Conservation (phyloP, 139 green algal species). For the Gonium pectorale region DNA sequence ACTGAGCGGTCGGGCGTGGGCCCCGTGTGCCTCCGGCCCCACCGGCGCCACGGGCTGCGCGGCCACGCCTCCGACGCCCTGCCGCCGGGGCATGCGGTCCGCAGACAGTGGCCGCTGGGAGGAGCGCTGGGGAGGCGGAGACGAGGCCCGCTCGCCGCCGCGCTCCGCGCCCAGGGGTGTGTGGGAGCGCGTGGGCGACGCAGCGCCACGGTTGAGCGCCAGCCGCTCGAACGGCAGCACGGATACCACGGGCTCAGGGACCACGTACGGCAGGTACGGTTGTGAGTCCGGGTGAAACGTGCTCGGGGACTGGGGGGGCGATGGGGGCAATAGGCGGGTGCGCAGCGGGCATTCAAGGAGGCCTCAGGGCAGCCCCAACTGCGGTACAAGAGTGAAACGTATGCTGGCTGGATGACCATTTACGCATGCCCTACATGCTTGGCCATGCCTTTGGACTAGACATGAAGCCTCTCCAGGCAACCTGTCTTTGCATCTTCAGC, state of each 20-base stretch:
- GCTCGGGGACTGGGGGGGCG: slow-evolving; percentile 3
- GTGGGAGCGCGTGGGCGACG: too few species aligned
- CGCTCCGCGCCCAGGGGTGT: not conserved
- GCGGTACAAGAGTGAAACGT: not conserved
- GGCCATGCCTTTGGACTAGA: too few species aligned
- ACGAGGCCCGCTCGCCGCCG: not conserved
- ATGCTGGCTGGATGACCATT: not conserved
- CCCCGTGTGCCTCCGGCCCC: not conserved
- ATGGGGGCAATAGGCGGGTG: too few species aligned
- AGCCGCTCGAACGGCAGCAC: not conserved
- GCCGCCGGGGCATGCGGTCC: not conserved
- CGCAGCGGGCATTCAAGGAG: not conserved
- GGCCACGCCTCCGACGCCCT: not conserved
- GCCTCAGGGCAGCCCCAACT: not conserved
- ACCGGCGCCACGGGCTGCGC: not conserved
- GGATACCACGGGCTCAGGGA: not conserved
- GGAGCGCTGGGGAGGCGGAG: not conserved
- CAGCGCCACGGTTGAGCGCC: not conserved
- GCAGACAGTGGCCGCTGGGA: not conserved
- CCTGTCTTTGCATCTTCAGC: not conserved
- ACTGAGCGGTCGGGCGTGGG: not conserved
- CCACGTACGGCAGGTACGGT: slow-evolving; percentile 41
- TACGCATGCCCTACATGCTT: too few species aligned
- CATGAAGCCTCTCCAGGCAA: too few species aligned
- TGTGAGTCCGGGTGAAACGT: slow-evolving; percentile 2